Conservation (phyloP, 495 filamentous ascomycete genomes). For the Viridothelium virens region DNA sequence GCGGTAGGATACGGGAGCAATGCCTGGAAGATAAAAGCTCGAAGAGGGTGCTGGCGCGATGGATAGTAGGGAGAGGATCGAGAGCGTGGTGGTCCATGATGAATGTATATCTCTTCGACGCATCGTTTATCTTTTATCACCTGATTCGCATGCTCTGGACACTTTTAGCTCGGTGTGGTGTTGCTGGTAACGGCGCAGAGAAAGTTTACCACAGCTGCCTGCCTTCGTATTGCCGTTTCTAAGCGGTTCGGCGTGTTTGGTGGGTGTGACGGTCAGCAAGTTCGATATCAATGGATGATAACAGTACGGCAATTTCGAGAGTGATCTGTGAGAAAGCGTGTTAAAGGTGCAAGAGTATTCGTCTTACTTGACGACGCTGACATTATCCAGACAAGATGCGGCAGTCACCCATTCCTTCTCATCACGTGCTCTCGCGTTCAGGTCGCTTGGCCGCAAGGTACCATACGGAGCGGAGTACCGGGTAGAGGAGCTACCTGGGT, state of each 20-base stretch:
- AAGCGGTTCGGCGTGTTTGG: not conserved
- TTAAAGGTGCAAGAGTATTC: not conserved
- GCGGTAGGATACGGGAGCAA: constrained; percentile 88
- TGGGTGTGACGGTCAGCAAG: too few relatives aligned
- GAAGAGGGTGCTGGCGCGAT: constrained; percentile 43
- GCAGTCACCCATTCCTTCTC: too few relatives aligned
- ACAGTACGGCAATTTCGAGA: not conserved
- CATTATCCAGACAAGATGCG: not conserved
- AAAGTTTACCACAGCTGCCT: not conserved
- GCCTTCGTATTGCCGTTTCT: not conserved
- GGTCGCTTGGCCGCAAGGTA: not conserved
- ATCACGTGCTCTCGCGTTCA: constrained; percentile 6
- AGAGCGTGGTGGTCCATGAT: constrained; percentile 4
- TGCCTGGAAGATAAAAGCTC: constrained; percentile 92
- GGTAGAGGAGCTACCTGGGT: not conserved
- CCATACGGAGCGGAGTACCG: not conserved
- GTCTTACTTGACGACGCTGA: not conserved
- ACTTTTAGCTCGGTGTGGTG: not conserved
- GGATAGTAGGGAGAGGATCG: constrained; percentile 34
- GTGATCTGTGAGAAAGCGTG: not conserved
- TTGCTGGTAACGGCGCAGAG: not conserved
- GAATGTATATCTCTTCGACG: not conserved
- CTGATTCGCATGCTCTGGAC: not conserved
- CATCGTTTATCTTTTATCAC: not conserved
- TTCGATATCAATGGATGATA: too few relatives aligned